Percentiles rank a stretch among this genome's conserved stretches.
Evolutionary conservation across 2,329 filamentous ascomycete genomes (phyloP).

Genomic region (Hypoxylon sp.): DNA sequence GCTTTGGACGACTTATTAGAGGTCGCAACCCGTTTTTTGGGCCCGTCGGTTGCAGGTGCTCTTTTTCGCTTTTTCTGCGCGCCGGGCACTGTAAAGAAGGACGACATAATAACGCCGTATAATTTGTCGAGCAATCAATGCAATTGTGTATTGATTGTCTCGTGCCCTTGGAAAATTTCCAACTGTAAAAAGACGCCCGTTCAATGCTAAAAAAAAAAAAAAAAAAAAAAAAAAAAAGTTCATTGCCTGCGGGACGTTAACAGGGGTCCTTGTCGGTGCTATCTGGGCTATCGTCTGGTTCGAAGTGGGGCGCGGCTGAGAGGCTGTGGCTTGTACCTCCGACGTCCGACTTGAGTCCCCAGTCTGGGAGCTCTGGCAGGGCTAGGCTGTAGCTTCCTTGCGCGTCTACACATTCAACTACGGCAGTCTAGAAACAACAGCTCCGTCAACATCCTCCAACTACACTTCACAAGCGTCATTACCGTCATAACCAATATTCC

Average conservation of each 20-base stretch:
- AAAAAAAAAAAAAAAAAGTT: conserved; percentile 48
- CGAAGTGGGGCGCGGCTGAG: conserved; percentile 31
- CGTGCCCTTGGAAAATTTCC: conserved; percentile 39
- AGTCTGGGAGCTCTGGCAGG: conserved; percentile 45
- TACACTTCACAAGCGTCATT: conserved; percentile 21
- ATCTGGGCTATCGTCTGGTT: conserved; percentile 2
- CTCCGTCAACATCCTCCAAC: conserved; percentile 28
- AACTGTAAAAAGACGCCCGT: conserved; percentile 45
- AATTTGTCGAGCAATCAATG: conserved; percentile 23
- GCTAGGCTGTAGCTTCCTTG: conserved; percentile 63
- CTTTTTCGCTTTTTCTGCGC: conserved; percentile 94
- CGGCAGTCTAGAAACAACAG: conserved; percentile 31
- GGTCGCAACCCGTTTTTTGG: conserved; percentile 72
- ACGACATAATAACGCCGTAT: conserved; percentile 77
- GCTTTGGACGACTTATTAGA: conserved; percentile 59
- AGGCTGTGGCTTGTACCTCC: conserved; percentile 46
- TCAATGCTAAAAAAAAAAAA: conserved; percentile 43
- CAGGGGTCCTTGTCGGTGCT: conserved; percentile 40
- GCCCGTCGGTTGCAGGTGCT: conserved; percentile 65
- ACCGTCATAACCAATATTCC: conserved; percentile 16
- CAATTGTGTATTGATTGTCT: conserved; percentile 41
- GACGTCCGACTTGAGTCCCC: conserved; percentile 39
- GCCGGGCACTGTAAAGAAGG: conserved; percentile 92
- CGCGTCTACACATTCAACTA: conserved; percentile 52
- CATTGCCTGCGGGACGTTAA: conserved; percentile 43